Conservation (phyloP, 164 flowering plant species). For the Litsea cubeba region DNA sequence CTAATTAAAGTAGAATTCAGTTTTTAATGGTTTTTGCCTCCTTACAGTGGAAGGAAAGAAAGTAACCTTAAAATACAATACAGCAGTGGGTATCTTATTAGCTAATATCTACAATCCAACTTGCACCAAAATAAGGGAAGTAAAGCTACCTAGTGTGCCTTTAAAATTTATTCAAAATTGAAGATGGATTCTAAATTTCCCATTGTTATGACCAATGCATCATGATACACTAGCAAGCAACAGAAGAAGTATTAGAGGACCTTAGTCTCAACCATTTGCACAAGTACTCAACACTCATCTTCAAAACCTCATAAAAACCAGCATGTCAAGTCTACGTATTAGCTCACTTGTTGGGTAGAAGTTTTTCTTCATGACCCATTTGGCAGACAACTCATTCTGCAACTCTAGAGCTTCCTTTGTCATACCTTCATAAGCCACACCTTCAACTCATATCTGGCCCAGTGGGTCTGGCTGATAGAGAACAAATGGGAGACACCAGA, state of each 20-base stretch:
- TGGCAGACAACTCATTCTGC: constrained; percentile 57
- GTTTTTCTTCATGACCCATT: constrained; percentile 67
- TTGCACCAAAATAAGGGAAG: too few relatives aligned
- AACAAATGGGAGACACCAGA: too few relatives aligned
- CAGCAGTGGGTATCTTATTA: too few relatives aligned
- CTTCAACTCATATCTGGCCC: constrained; percentile 63
- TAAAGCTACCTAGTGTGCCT: too few relatives aligned
- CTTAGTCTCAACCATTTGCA: not conserved
- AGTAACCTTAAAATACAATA: too few relatives aligned
- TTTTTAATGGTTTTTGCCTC: too few relatives aligned
- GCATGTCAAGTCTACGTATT: constrained; percentile 30
- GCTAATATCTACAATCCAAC: too few relatives aligned
- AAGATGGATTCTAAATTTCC: too few relatives aligned
- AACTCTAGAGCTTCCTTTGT: constrained; percentile 66
- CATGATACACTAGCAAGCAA: not conserved
- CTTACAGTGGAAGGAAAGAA: too few relatives aligned
- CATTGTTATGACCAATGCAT: constrained; percentile 1
- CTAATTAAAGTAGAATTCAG: too few relatives aligned
- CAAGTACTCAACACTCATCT: not conserved
- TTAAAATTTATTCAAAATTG: too few relatives aligned
- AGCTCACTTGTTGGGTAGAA: constrained; percentile 53
- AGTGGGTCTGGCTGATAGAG: too few relatives aligned
- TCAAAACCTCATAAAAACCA: constrained; percentile 3
- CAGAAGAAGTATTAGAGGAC: not conserved
- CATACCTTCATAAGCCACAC: constrained; percentile 78